These are phyloP conservation scores for Ustilago xerochloae DNA, from an alignment of 1,284 basidiomycete species.

Conservation along the genomic window DNA sequence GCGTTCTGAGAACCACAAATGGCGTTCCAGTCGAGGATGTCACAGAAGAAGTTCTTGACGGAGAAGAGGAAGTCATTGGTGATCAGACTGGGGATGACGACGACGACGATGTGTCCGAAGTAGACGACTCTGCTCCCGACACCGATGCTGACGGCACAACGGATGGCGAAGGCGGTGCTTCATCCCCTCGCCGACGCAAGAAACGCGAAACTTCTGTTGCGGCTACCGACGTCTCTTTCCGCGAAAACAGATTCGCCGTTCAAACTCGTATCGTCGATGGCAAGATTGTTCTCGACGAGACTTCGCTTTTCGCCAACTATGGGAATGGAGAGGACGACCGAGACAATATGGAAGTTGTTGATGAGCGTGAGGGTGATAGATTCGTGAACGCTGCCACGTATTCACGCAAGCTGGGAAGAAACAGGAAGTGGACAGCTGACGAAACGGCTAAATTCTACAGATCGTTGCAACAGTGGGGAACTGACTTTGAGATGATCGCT, in stretches of 20 bases:
- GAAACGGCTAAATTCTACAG: conserved; percentile 87
- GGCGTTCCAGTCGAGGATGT: conserved; percentile 29
- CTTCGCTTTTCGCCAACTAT: conserved; percentile 65
- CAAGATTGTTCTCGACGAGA: conserved; percentile 68
- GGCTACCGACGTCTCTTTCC: conserved; percentile 49
- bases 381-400: conserved; percentile 87
- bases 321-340: conserved; percentile 71
- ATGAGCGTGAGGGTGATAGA: conserved; percentile 76
- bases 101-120: conserved; percentile 20
- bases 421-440: conserved; percentile 82
- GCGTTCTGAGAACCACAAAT: conserved; percentile 15
- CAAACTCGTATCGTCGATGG: conserved; percentile 68
- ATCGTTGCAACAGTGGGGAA: conserved; percentile 85
- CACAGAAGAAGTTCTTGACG: conserved; percentile 25
- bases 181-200: conserved; percentile 12
- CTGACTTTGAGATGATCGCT: conserved; percentile 90
- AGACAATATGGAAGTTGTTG: conserved; percentile 79
- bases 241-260: conserved; percentile 64
- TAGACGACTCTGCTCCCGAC: conserved; percentile 21
- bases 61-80: conserved; percentile 25
- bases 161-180: conserved; percentile 26
- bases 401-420: conserved; percentile 73
- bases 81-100: conserved; percentile 28
- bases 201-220: conserved; percentile 37
- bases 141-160: conserved; percentile 39